A percentile compares a stretch with the other conserved stretches of the same genome.
Evolutionary conservation across 768 basidiomycete genomes (phyloP).

Genomic region (Crassisporium funariophilum): DNA sequence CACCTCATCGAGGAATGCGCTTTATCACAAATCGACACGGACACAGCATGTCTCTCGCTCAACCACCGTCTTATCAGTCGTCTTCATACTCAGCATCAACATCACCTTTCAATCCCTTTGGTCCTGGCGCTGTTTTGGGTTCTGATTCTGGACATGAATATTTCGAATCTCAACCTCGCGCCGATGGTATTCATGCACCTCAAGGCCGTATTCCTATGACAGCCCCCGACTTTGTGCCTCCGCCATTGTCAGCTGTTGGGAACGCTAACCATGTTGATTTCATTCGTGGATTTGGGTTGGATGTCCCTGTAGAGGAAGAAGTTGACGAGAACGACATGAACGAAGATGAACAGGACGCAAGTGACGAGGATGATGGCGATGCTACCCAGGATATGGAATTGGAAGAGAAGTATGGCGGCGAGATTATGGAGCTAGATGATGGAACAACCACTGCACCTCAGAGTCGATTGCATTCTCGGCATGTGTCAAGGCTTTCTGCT

Average conservation of each 20-base stretch:
- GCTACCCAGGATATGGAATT: slow-evolving; percentile 37
- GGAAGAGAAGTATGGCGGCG: slow-evolving; percentile 36
- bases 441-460: slow-evolving; percentile 48
- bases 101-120: slow-evolving; percentile 65
- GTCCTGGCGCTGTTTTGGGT: slow-evolving; percentile 53
- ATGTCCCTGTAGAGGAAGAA: slow-evolving; percentile 77
- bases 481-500: slow-evolving; percentile 67
- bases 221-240: slow-evolving; percentile 47
- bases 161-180: slow-evolving; percentile 12
- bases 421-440: slow-evolving; percentile 25
- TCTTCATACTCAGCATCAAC: slow-evolving; percentile 33
- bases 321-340: slow-evolving; percentile 51
- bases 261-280: slow-evolving; percentile 71
- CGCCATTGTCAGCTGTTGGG: slow-evolving; percentile 42
- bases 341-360: slow-evolving; percentile 27
- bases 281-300: slow-evolving; percentile 76
- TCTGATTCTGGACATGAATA: slow-evolving; percentile 33
- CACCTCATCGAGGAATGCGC: slow-evolving; percentile 41
- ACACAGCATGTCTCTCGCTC: slow-evolving; percentile 74
- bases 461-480: slow-evolving; percentile 65
- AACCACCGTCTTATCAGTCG: slow-evolving; percentile 48
- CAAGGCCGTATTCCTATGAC: slow-evolving; percentile 56
- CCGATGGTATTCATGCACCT: slow-evolving; percentile 47
- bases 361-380: slow-evolving; percentile 29
- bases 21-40: slow-evolving; percentile 62